phyloP scores from a whole-genome alignment of 1,139 yeast genomes.

The Lodderomyces elongisporus region DNA sequence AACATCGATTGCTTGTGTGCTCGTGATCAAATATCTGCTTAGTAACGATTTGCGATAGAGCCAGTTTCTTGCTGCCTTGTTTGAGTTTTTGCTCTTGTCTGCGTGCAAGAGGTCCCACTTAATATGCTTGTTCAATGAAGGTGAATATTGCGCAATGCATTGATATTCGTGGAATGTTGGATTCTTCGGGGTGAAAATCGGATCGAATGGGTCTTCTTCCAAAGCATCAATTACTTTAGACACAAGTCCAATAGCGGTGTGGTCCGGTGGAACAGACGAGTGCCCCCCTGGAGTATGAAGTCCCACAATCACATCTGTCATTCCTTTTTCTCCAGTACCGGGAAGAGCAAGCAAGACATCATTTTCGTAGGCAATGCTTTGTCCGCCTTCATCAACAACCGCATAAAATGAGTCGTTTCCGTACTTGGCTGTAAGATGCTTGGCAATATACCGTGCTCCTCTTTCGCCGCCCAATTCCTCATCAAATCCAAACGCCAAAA shows the following conservation, averaged over 20 bases:
- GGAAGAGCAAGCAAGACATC: constrained; percentile 50
- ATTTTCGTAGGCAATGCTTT: constrained; percentile 26
- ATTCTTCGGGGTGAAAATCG: constrained; percentile 30
- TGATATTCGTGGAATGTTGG: constrained; percentile 38
- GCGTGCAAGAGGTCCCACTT: constrained; percentile 24
- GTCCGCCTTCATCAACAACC: constrained; percentile 40
- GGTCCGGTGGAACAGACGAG: constrained; percentile 41
- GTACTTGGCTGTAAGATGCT: constrained; percentile 23
- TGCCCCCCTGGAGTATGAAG: constrained; percentile 44
- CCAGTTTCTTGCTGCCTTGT: constrained; percentile 14
- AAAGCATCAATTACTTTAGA: constrained; percentile 29
- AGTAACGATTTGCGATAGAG: constrained; percentile 5
- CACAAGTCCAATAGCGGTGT: constrained; percentile 40
- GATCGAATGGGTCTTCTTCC: constrained; percentile 28
- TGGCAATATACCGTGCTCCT: constrained; percentile 25
- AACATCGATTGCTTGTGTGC: constrained; percentile 34
- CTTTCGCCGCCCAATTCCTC: constrained; percentile 36
- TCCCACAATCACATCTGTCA: constrained; percentile 26
- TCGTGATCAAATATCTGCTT: constrained; percentile 20
- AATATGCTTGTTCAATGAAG: constrained; percentile 15
- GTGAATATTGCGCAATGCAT: constrained; percentile 35
- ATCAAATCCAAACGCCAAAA: constrained; percentile 43
- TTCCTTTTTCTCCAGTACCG: constrained; percentile 42
- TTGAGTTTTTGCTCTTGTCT: constrained; percentile 22
- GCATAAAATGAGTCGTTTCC: constrained; percentile 36